Evolutionary conservation across 2,329 filamentous ascomycete species (phyloP).

Genomic region (Trichophyton benhamiae): DNA sequence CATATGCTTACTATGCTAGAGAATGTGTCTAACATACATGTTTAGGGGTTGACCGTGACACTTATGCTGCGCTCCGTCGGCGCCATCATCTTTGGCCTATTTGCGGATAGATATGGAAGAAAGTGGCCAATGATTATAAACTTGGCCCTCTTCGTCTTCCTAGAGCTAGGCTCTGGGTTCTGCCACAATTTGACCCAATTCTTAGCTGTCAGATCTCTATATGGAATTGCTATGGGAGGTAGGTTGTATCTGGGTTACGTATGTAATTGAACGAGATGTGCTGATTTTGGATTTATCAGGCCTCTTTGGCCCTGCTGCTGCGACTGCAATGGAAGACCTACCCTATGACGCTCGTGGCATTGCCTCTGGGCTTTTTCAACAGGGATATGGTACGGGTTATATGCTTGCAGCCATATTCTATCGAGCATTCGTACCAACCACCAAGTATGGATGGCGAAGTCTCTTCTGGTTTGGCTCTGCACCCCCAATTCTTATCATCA

Average conservation of each 20-base stretch:
- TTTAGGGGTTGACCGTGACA: conserved; percentile 35
- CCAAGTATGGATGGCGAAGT: conserved; percentile 67
- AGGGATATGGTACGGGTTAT: conserved; percentile 54
- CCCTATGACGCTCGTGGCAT: conserved; percentile 47
- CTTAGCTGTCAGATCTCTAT: conserved; percentile 46
- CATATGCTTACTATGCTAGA: conserved; percentile 12
- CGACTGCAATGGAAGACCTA: conserved; percentile 51
- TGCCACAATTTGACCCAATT: conserved; percentile 47
- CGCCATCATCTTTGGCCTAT: conserved; percentile 44
- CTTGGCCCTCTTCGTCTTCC: conserved; percentile 47
- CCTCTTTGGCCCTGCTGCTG: conserved; percentile 49
- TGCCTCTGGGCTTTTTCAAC: conserved; percentile 50
- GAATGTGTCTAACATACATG: conserved; percentile 14
- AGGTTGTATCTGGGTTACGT: not conserved
- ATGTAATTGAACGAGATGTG: not conserved
- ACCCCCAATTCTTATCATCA: conserved; percentile 67
- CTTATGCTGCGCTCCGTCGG: conserved; percentile 52
- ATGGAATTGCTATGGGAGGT: conserved; percentile 52
- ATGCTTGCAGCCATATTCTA: conserved; percentile 47
- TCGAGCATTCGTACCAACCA: conserved; percentile 49
- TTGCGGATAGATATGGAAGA: conserved; percentile 42
- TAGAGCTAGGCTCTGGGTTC: conserved; percentile 51
- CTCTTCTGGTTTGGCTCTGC: conserved; percentile 82
- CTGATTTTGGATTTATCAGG: not conserved
- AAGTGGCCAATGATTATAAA: conserved; percentile 52